Base-by-base conservation (phyloP, 768 basidiomycete genomes). In the Amanita inopinata region DNA sequence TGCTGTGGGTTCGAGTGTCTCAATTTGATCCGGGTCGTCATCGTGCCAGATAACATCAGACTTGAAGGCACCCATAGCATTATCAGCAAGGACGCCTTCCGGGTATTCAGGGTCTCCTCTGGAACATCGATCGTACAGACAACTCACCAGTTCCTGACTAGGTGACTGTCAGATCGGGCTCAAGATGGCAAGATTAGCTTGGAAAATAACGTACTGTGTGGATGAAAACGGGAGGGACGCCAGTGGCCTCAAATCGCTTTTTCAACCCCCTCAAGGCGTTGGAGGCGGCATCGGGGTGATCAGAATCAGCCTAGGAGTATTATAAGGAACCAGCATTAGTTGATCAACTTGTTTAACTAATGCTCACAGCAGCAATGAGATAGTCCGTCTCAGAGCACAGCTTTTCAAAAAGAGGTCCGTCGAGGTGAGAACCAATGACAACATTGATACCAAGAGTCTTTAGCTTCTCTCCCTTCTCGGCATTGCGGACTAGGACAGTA, bases 81-180 rank as follows among this genome's bases (percentile, higher is more conserved):
- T 47, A 39, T 78, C 77, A 7, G 59, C 45, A 7, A 76, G 48
- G 9, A 71, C 64, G 31, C 64, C 70, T n/a, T n/a, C n/a, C n/a
- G n/a, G n/a, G n/a, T n/a, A n/a, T n/a, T n/a, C n/a, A n/a, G n/a
- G n/a, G n/a, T 28, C 27, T n/a, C 27, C 27, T 7, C 27, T 28
- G n/a, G 7, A 28, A 28, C 27, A 28, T 7, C 27, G n/a, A n/a
- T n/a, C n/a, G n/a, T n/a, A n/a, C n/a, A n/a, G n/a, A n/a, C n/a
- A n/a, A n/a, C n/a, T n/a, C n/a, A n/a, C n/a, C n/a, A 64, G 67
- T 70, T 9, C 76, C 74, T 33, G 74, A 76, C 73, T 77, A 38
- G 5, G 27, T 27, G 24, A n/a, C n/a, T 43, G 17, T 19, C 7
- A 18, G 4, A 36, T 18, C 17, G 32, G 20, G 6, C n/a, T 10